Evolutionary conservation across 805 yeast genomes (phyloP).

Genomic region (Candida krabiensis): DNA sequence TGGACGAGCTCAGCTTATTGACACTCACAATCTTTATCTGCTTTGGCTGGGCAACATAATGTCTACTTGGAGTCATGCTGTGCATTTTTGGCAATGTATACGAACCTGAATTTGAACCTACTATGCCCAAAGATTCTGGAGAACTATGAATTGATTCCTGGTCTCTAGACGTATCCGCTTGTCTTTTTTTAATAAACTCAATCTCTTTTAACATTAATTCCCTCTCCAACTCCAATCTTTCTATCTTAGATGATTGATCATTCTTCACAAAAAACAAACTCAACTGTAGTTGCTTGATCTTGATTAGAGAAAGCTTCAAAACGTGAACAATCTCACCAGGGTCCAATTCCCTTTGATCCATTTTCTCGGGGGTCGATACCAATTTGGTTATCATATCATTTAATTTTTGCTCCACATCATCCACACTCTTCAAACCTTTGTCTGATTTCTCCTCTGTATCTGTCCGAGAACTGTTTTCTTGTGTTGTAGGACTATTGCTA

Average conservation of each 20-base stretch:
- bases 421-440: slow-evolving; percentile 17
- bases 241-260: slow-evolving; percentile 20
- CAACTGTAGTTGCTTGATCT: slow-evolving; percentile 19
- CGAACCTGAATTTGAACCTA: background rate
- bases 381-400: slow-evolving; percentile 12
- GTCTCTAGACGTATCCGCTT: background rate
- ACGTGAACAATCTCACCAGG: slow-evolving; percentile 11
- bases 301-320: slow-evolving; percentile 18
- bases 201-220: slow-evolving; percentile 25
- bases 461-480: background rate
- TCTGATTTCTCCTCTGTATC: slow-evolving; percentile 5
- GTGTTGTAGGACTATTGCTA: background rate
- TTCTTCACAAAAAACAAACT: slow-evolving; percentile 15
- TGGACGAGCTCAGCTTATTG: slow-evolving; percentile 5
- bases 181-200: slow-evolving; percentile 21
- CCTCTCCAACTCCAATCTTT: slow-evolving; percentile 25
- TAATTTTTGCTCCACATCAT: slow-evolving; percentile 23
- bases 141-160: background rate
- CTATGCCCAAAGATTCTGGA: background rate
- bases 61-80: slow-evolving; percentile 9
- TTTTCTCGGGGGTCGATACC: slow-evolving; percentile 1
- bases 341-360: background rate
- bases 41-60: slow-evolving; percentile 7
- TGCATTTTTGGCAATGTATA: slow-evolving; percentile 11
- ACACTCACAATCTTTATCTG: slow-evolving; percentile 17